Evolutionary conservation across 306 rosid species (phyloP).

Genomic region (Rosa persica): DNA sequence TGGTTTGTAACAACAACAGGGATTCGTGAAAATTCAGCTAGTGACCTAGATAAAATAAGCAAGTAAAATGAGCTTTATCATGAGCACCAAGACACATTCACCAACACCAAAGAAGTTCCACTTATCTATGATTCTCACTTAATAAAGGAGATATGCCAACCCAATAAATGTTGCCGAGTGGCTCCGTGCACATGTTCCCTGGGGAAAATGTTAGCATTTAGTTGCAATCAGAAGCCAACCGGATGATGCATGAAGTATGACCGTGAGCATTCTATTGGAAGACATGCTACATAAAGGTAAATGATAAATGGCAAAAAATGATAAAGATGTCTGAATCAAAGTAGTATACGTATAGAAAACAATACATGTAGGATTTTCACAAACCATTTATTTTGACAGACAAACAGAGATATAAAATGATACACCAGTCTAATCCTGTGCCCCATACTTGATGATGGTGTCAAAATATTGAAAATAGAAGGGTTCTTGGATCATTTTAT

Average conservation of each 20-base stretch:
- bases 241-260: slow-evolving; percentile 17
- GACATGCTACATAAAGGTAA: not conserved
- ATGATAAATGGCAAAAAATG: not conserved
- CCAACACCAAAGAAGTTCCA: slow-evolving; percentile 21
- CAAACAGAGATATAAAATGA: not conserved
- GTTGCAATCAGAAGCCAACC: slow-evolving; percentile 12
- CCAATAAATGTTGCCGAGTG: slow-evolving; percentile 63
- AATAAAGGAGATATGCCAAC: slow-evolving; percentile 86
- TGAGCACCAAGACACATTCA: slow-evolving; percentile 21
- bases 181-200: slow-evolving; percentile 66
- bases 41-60: slow-evolving; percentile 54
- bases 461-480: not conserved
- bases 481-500: not conserved
- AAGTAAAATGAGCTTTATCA: slow-evolving; percentile 13
- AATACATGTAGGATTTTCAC: not conserved
- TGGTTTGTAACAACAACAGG: slow-evolving; percentile 92
- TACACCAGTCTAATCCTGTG: not conserved
- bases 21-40: slow-evolving; percentile 89
- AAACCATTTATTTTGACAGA: not conserved
- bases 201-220: slow-evolving; percentile 27
- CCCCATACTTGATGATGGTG: not conserved
- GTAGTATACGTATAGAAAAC: slow-evolving; percentile 10
- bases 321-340: slow-evolving; percentile 12
- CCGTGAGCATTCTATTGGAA: slow-evolving; percentile 14
- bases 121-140: slow-evolving; percentile 53